Percentiles rank a stretch among this genome's conserved stretches.
Conservation (phyloP, 108 stramenopile genomes). For the Conticribra guillardii region DNA sequence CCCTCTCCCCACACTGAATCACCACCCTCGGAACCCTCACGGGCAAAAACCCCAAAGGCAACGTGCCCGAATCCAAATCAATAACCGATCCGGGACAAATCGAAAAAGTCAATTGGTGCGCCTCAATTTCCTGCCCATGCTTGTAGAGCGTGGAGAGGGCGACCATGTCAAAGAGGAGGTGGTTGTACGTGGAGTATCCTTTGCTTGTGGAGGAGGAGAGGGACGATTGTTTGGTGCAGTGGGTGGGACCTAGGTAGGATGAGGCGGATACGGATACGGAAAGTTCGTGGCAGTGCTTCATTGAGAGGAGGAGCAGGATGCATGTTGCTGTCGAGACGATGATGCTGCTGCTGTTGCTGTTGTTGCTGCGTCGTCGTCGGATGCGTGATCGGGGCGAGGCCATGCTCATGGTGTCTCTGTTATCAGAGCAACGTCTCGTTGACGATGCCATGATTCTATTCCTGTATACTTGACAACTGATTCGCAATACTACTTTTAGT, state of each 20-base stretch:
- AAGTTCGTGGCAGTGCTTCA: too few species aligned
- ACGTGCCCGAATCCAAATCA: constrained; percentile 27
- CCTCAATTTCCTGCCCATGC: constrained; percentile 8
- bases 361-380: too few species aligned
- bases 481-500: too few species aligned
- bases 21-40: constrained; percentile 18
- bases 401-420: too few species aligned
- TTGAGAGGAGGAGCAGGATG: too few species aligned
- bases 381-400: too few species aligned
- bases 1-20: constrained; percentile 28
- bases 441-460: too few species aligned
- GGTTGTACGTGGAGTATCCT: constrained; percentile 42
- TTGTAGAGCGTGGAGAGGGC: constrained; percentile 14
- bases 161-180: constrained; percentile 29
- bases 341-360: too few species aligned
- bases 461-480: too few species aligned
- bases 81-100: constrained; percentile 29
- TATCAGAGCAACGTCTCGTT: too few species aligned
- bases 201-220: neutral
- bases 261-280: too few species aligned
- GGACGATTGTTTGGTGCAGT: constrained; percentile 9
- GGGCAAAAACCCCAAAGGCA: constrained; percentile 30
- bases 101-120: constrained; percentile 14
- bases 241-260: constrained; percentile 6
- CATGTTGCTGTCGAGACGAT: too few species aligned